These are phyloP conservation scores for Didymella arachidicola DNA, from an alignment of 2,329 filamentous ascomycete species.

Conservation along the genomic window DNA sequence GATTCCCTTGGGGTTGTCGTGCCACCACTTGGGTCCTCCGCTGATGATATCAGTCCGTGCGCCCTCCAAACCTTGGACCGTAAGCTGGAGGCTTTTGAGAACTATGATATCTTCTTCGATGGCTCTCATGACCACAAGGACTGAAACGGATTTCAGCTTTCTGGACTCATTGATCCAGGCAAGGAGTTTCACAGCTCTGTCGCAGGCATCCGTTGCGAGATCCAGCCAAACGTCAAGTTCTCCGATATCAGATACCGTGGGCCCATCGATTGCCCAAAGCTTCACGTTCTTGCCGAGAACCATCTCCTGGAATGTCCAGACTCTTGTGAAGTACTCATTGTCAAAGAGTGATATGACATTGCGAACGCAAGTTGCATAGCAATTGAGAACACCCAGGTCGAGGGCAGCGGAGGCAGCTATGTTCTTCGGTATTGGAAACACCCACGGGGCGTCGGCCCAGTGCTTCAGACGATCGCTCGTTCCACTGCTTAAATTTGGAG, in stretches of 20 bases:
- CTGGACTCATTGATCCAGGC: neutral
- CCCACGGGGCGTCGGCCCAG: neutral
- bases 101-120: neutral
- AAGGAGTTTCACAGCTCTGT: neutral
- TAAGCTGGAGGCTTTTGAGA: neutral
- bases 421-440: neutral
- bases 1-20: neutral
- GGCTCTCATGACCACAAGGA: neutral
- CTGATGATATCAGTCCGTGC: conserved; percentile 1
- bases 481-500: neutral
- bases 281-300: neutral
- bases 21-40: neutral
- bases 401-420: neutral
- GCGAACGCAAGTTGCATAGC: neutral
- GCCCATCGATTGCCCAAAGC: neutral
- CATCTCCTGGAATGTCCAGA: conserved; percentile 1
- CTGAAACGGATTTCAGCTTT: neutral
- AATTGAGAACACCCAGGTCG: neutral
- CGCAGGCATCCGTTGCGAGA: neutral
- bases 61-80: neutral
- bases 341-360: neutral
- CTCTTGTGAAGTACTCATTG: neutral
- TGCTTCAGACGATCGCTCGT: neutral
- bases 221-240: neutral
- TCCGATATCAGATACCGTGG: neutral